phyloP scores from a whole-genome alignment of 352 stramenopile species.

The Phytopythium aichiense region DNA sequence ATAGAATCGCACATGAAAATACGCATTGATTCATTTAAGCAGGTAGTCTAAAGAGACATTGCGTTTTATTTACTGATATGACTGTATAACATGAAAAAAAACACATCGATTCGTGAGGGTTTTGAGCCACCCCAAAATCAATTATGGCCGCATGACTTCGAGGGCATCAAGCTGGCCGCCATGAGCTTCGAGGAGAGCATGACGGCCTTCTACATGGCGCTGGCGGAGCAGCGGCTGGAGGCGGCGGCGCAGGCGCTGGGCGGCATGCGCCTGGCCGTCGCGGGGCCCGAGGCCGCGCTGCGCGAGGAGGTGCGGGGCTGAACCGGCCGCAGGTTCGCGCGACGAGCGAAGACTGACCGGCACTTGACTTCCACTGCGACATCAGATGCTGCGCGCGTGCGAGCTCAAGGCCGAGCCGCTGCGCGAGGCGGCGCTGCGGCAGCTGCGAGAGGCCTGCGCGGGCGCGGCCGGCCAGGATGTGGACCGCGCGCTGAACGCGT shows the following conservation, averaged over 20 bases:
- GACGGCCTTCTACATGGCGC: constrained; percentile 77
- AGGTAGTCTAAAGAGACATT: too few relatives aligned
- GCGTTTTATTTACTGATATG: too few relatives aligned
- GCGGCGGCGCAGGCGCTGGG: constrained; percentile 52
- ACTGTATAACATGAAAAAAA: too few relatives aligned
- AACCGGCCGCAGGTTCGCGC: too few relatives aligned
- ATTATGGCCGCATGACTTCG: too few relatives aligned
- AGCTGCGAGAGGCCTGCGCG: constrained; percentile 36
- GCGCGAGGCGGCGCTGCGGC: constrained; percentile 31
- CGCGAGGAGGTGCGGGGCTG: constrained; percentile 44
- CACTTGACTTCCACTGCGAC: neutral
- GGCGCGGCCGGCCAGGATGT: constrained; percentile 36
- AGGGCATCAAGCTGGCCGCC: neutral
- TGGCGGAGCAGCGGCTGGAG: constrained; percentile 71
- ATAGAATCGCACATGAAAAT: too few relatives aligned
- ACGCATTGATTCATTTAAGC: too few relatives aligned
- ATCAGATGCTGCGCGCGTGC: constrained; percentile 66
- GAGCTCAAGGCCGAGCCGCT: constrained; percentile 59
- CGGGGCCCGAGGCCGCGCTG: constrained; percentile 29
- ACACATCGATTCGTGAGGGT: too few relatives aligned
- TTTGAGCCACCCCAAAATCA: too few relatives aligned
- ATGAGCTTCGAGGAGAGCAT: constrained; percentile 83
- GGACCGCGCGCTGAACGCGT: constrained; percentile 40
- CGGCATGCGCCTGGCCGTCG: constrained; percentile 47
- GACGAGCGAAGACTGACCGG: neutral